Conservation (phyloP, 1,284 basidiomycete genomes). For the Microstroma glucosiphilum region DNA sequence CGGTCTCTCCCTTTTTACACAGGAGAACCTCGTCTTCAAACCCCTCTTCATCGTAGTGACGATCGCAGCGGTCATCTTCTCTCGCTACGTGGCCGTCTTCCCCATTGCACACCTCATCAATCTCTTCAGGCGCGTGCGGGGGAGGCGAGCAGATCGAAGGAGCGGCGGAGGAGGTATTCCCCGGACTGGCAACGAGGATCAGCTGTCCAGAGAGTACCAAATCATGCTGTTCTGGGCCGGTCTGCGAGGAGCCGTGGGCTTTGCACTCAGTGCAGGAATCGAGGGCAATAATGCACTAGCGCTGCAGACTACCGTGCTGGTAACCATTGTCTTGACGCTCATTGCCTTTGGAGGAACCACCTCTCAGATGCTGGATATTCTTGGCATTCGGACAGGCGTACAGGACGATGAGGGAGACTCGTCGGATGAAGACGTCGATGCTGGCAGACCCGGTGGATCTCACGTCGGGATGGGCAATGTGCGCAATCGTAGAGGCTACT, state of each 20-base stretch:
- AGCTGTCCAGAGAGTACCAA: conserved; percentile 46
- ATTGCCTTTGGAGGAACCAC: conserved; percentile 94
- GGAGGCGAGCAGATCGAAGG: conserved; percentile 56
- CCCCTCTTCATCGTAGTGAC: conserved; percentile 73
- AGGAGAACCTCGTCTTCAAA: conserved; percentile 82
- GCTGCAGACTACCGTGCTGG: conserved; percentile 84
- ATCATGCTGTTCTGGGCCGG: conserved; percentile 91
- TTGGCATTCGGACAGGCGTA: conserved; percentile 92
- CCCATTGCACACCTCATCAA: conserved; percentile 94
- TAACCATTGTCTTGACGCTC: conserved; percentile 92
- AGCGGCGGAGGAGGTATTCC: conserved; percentile 22
- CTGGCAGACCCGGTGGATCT: background rate
- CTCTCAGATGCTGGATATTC: conserved; percentile 87
- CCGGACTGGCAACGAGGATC: conserved; percentile 20
- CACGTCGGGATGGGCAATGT: background rate
- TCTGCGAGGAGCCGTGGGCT: conserved; percentile 88
- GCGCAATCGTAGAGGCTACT: background rate
- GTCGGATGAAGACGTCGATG: conserved; percentile 64
- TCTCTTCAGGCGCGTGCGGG: conserved; percentile 73
- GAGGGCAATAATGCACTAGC: conserved; percentile 83
- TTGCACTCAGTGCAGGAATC: conserved; percentile 91
- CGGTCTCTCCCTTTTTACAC: conserved; percentile 87
- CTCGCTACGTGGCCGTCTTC: conserved; percentile 92
- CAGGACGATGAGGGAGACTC: conserved; percentile 74
- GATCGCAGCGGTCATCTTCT: conserved; percentile 76